phyloP scores from a whole-genome alignment of 2,329 filamentous ascomycete species.

The Phyllosticta citriasiana region DNA sequence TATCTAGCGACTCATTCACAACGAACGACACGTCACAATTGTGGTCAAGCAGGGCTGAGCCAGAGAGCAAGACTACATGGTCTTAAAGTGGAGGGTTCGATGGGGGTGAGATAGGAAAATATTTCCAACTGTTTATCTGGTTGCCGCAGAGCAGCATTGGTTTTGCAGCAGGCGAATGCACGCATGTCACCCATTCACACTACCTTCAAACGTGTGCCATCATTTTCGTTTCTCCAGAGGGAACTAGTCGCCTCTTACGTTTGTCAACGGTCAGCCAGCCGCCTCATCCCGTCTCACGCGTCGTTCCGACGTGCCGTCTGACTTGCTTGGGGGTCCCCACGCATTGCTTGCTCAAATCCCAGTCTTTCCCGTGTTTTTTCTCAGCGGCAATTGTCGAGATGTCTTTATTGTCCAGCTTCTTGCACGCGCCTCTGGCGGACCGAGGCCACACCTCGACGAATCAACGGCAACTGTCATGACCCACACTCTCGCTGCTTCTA shows the following conservation, averaged over 20 bases:
- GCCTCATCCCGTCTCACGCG: constrained; percentile 22
- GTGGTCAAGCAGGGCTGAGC: constrained; percentile 18
- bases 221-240: background rate
- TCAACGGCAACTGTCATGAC: too few species aligned
- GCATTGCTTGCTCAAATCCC: too few species aligned
- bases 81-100: too few species aligned
- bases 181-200: background rate
- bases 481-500: too few species aligned
- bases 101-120: too few species aligned
- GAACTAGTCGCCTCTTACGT: constrained; percentile 13
- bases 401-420: too few species aligned
- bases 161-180: background rate
- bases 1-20: background rate
- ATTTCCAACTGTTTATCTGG: too few species aligned
- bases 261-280: constrained; percentile 19
- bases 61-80: constrained; percentile 19
- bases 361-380: too few species aligned
- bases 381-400: too few species aligned
- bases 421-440: too few species aligned
- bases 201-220: background rate
- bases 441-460: too few species aligned
- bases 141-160: background rate
- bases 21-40: background rate
- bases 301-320: constrained; percentile 9
- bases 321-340: background rate